Conservation (phyloP, 768 basidiomycete genomes). For the Hypholoma fasciculare region DNA sequence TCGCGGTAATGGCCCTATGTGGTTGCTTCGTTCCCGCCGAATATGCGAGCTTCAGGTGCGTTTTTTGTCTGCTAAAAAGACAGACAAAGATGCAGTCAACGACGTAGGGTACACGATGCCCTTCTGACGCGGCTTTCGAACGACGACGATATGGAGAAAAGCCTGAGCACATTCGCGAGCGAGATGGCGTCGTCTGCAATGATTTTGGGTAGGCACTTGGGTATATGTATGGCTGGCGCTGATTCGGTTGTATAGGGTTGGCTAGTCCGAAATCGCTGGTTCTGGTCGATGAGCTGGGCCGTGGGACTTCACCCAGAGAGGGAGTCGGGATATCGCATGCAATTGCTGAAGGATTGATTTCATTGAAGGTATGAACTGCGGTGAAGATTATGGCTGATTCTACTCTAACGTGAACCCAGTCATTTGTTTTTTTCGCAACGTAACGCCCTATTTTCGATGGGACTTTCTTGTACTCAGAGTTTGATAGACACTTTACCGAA, state of each 20-base stretch:
- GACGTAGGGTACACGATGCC: constrained; percentile 71
- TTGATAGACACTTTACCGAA: constrained; percentile 74
- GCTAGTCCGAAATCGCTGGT: constrained; percentile 72
- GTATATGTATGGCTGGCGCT: neutral
- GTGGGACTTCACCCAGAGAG: constrained; percentile 86
- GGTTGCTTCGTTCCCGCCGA: constrained; percentile 93
- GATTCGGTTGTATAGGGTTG: constrained; percentile 47
- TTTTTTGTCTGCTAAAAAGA: neutral
- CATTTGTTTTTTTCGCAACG: constrained; percentile 92
- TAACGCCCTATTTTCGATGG: constrained; percentile 29
- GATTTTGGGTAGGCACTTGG: constrained; percentile 65
- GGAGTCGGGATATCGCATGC: constrained; percentile 84
- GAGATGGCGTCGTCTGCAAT: constrained; percentile 94
- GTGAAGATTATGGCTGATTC: neutral
- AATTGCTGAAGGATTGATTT: constrained; percentile 77
- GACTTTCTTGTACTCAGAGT: neutral
- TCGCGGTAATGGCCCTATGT: constrained; percentile 85
- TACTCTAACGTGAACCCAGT: constrained; percentile 37
- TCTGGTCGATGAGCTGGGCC: constrained; percentile 89
- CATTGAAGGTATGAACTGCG: constrained; percentile 53
- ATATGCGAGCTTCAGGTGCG: constrained; percentile 84
- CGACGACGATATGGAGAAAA: constrained; percentile 90
- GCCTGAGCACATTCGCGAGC: constrained; percentile 90
- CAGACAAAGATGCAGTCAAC: neutral
- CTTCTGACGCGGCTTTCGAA: constrained; percentile 89